Conservation (phyloP, 495 filamentous ascomycete species). For the Rhypophila decipiens region DNA sequence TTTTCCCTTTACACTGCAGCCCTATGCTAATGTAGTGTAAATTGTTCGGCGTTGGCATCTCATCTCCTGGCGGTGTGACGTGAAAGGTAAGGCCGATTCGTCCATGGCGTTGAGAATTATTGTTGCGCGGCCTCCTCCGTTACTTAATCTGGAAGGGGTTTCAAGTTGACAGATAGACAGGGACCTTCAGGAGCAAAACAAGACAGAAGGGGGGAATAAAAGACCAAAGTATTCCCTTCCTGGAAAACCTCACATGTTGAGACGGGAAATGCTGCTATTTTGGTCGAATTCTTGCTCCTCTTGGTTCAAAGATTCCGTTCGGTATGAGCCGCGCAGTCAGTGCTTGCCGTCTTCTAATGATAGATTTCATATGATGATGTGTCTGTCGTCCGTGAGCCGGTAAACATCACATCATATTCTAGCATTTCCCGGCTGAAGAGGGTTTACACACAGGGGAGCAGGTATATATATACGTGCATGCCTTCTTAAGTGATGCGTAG, state of each 20-base stretch:
- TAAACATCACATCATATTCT: too few species aligned
- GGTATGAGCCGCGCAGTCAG: slow-evolving; percentile 2
- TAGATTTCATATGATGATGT: background rate
- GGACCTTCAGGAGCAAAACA: background rate
- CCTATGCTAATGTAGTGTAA: slow-evolving; percentile 21
- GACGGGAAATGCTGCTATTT: slow-evolving; percentile 8
- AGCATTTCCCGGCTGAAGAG: too few species aligned
- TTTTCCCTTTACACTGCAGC: slow-evolving; percentile 18
- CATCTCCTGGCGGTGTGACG: too few species aligned
- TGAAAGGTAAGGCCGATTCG: too few species aligned
- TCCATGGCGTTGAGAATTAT: too few species aligned
- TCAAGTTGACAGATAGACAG: background rate
- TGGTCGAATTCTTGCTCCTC: background rate
- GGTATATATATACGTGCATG: too few species aligned
- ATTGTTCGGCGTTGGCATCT: too few species aligned
- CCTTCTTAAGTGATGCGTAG: too few species aligned
- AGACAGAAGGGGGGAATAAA: too few species aligned
- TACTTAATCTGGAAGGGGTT: slow-evolving; percentile 6
- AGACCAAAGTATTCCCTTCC: too few species aligned
- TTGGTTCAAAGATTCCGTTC: background rate
- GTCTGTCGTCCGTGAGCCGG: background rate
- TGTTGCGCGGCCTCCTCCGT: slow-evolving; percentile 2
- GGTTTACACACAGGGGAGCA: too few species aligned
- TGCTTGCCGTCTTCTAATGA: background rate
- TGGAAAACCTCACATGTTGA: too few species aligned